Base-by-base conservation (phyloP, 2,329 filamentous ascomycete species). In the Xylariales sp. region DNA sequence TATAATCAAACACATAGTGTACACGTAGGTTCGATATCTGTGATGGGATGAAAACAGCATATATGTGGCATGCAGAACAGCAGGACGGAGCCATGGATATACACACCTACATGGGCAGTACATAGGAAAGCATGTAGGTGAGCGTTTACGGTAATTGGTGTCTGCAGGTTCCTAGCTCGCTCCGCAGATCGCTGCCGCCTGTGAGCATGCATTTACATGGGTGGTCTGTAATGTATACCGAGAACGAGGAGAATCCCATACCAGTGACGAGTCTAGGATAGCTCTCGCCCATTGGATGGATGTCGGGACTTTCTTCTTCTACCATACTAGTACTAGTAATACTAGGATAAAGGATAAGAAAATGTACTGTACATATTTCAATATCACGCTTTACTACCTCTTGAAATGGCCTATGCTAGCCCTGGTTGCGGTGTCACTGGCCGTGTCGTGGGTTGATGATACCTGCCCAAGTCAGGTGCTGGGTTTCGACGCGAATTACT, bases 131-230 rank as follows among this genome's bases (percentile, higher is more conserved):
- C 45, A 69, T 69, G 68, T 69, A 69, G 65, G 68, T 69, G 68
- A 69, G 65, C 65, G 62, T 68, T 69, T 69, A 32, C 54, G 65
- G 68, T 56, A 65, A 49, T 50, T 63, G 53, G 62, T 54, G 50
- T 64, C 64, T 67, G 60, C 64, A 64, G 52, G 56, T 62, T 66
- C 52, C 50, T 61, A 67, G 41, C 54, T 57, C 61, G 48, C 62
- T 57, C 39, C 62, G 68, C 57, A 69, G 67, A 69, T 69, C 67
- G 61, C 67, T 64, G 67, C 60, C 61, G 60, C 49, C 56, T 62
- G 32, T 30, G 36, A 49, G 41, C 46, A 53, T 63, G 67, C 54
- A 63, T 63, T 36, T 41, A 58, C 46, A 62, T 43, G 62, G 65
- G 65, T 55, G 14, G 43, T 53, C 52, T 65, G 57, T 53, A 65